Base-by-base conservation (phyloP, 768 basidiomycete genomes). In the Tulasnella sp. region DNA sequence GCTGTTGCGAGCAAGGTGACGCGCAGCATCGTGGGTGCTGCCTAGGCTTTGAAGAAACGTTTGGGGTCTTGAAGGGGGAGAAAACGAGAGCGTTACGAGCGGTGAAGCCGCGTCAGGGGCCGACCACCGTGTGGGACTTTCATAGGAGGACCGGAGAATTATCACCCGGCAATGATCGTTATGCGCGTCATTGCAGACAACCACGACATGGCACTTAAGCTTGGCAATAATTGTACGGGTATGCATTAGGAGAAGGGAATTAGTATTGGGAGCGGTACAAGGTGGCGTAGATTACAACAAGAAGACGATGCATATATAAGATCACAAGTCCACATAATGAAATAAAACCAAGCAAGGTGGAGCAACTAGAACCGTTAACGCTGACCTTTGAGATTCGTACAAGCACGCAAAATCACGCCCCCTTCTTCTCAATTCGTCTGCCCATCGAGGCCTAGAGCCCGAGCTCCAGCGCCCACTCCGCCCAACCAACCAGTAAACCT, bases 401-500 rank as follows among this genome's bases (percentile, higher is more conserved):
- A 8, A 34, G 37, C 12, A 71, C 15, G 70, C 31, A 36, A 37
- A 17, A 42, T 42, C 42, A 42, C 17, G 17, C 8, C 8, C 8
- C 42, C 8, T 64, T 17, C 31, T 7, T 64, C 25, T 64, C 25
- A 64, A n/a, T 64, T 64, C 29, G 58, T 64, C 58, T 64, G 31
- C 25, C 25, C 25, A 31, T 34, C 7, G 58, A 93, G 85, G 8
- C 93, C 93, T 83, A 95, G 85, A 39, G 92, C 91, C 25, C 93
- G 87, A 42, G 93, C 93, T n/a, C 93, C 93, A 67, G 92, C 90
- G 39, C 93, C 93, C 25, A 84, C 83, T 17, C 87, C 87, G 9
- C 93, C 93, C 78, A 91, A 90, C 93, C 93, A 95, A 29, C 90
- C 92, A 14, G 88, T 82, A 82, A 95, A 95, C 69, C 91, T 84